Conservation (phyloP, 805 yeast genomes). For the Kodamaea kakaduensis region DNA sequence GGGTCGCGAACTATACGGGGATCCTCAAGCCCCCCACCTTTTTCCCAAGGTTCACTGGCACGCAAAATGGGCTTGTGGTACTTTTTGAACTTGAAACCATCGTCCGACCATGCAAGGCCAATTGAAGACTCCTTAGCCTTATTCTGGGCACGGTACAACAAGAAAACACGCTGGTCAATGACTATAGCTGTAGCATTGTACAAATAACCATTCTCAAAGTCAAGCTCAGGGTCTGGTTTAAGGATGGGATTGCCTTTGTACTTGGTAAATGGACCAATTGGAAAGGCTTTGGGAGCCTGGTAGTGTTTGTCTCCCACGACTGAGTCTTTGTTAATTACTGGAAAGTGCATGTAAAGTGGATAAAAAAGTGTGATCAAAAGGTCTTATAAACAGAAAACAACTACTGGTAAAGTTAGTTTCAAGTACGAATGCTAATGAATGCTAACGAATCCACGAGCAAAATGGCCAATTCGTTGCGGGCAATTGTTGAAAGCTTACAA, state of each 20-base stretch:
- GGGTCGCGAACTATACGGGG: constrained; percentile 41
- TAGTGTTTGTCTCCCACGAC: constrained; percentile 30
- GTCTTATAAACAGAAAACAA: too few species aligned
- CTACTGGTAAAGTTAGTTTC: too few species aligned
- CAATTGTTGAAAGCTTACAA: too few species aligned
- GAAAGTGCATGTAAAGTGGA: constrained; percentile 33
- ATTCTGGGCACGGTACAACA: constrained; percentile 39
- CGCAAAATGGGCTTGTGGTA: constrained; percentile 28
- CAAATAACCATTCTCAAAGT: constrained; percentile 36
- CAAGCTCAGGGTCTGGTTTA: constrained; percentile 33
- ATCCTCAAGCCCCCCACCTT: constrained; percentile 41
- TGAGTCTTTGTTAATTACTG: constrained; percentile 23
- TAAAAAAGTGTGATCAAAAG: not conserved
- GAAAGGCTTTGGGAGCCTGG: constrained; percentile 32
- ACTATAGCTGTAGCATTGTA: constrained; percentile 44
- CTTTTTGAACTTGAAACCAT: constrained; percentile 32
- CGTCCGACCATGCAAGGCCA: constrained; percentile 40
- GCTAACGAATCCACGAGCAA: too few species aligned
- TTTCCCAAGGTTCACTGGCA: constrained; percentile 39
- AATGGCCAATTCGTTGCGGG: too few species aligned
- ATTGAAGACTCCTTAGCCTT: constrained; percentile 28
- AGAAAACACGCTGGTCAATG: constrained; percentile 31
- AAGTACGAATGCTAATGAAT: too few species aligned
- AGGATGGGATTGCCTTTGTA: constrained; percentile 37
- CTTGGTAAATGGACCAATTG: constrained; percentile 39